Evolutionary conservation across 2,329 filamentous ascomycete species (phyloP), one percentile per base, ranked within the genome.

Genomic region (Rhynchosporium graminicola): DNA sequence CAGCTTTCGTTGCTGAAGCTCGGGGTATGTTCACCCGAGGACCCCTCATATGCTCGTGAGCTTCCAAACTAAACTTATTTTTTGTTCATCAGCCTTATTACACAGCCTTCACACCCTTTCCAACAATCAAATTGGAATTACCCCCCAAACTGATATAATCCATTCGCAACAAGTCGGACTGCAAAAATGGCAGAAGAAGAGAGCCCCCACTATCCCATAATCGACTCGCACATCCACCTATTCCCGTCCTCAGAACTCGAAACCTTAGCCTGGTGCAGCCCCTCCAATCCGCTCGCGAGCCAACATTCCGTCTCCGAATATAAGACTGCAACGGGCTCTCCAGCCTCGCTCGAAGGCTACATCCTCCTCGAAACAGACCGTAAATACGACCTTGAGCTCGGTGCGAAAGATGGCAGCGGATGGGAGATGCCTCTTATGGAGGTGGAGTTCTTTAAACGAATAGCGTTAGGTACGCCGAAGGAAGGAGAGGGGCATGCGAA

Each of bases 211-310:
- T 72, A 71, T 48, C 84, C 81, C 71, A 87, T 96, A 73, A 86
- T 97, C 76, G 93, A 97, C 80, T 89, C 91, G 45, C 94, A 97
- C 80, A 89, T 97, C 77, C 93, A 97, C 78, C 86, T 97, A 72
- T 97, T 87, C 80, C 90, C 91, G 50, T 76, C 80, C 51, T 82
- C 83, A 59, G 89, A 94, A 70, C 73, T 89, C 58, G 73, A 81
- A 60, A 83, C 84, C 45, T 84, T 96, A 66, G 78, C 84, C 62
- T 97, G 92, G 92, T 85, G 77, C 82, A 76, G 3, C 77, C 84
- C 4, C 77, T 80, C 52, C 76, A 82, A 71, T 80, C 85, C 4
- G 80, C 96, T 57, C 54, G 57, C 70, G 61, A 67, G 65, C 26
- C 72, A 73, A 62, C 65, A 69, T 42, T 75, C 60, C 38, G 65